A percentile compares a stretch with the other conserved stretches of the same genome.
These are phyloP conservation scores for Tylopilus sp. DNA, from an alignment of 768 basidiomycete genomes.

Conservation along the genomic window DNA sequence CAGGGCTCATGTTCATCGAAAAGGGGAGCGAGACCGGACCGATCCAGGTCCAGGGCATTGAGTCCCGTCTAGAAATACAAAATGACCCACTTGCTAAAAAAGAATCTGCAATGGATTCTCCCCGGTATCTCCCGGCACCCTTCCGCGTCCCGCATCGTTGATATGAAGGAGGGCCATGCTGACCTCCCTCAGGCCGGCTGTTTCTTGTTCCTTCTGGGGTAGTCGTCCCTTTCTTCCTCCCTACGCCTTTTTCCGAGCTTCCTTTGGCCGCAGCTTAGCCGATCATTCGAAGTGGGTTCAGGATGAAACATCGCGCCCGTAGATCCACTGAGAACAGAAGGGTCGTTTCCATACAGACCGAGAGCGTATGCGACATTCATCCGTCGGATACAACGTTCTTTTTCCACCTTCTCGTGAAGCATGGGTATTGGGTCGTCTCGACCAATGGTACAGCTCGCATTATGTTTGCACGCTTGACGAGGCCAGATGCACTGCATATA, in stretches of 20 bases:
- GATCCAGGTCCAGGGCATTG: not conserved
- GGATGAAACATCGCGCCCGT: constrained; percentile 23
- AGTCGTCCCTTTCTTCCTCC: constrained; percentile 10
- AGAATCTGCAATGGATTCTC: not conserved
- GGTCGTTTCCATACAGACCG: constrained; percentile 17
- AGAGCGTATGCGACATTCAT: constrained; percentile 8
- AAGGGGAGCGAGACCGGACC: not conserved
- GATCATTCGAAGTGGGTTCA: constrained; percentile 14
- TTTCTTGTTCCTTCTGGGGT: constrained; percentile 13
- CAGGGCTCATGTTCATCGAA: constrained; percentile 2
- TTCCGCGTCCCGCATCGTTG: constrained; percentile 13
- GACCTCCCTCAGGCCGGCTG: constrained; percentile 1
- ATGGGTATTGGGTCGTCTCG: constrained; percentile 8
- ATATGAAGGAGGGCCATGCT: constrained; percentile 2
- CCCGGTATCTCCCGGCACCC: constrained; percentile 22
- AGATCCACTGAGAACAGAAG: constrained; percentile 22
- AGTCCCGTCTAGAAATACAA: constrained; percentile 5
- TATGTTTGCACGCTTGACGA: constrained; percentile 1
- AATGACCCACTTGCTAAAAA: not conserved
- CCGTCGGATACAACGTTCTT: constrained; percentile 9
- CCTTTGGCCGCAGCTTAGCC: constrained; percentile 23
- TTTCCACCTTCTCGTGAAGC: constrained; percentile 14
- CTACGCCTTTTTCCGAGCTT: constrained; percentile 18
- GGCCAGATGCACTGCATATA: not conserved
- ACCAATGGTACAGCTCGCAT: constrained; percentile 6